A percentile compares a stretch with the other conserved stretches of the same genome.
phyloP scores from a whole-genome alignment of 495 filamentous ascomycete genomes.

The Aspergillus biplanus region DNA sequence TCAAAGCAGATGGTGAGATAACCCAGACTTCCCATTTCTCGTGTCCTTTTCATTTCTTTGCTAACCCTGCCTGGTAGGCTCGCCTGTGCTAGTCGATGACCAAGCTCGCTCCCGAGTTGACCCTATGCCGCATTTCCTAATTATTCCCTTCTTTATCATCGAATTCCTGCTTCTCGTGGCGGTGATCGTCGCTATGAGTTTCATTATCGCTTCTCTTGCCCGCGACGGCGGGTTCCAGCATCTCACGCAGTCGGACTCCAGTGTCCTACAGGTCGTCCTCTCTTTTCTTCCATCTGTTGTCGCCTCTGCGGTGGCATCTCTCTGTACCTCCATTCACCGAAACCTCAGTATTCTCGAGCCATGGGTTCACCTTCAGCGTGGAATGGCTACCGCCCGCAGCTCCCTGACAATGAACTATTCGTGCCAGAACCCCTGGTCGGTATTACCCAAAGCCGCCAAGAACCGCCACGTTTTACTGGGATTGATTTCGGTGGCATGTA shows the following conservation, averaged over 20 bases:
- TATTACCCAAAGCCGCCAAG: slow-evolving; percentile 38
- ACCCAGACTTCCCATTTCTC: neutral
- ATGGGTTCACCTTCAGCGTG: slow-evolving; percentile 49
- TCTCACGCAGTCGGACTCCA: slow-evolving; percentile 42
- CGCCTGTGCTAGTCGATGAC: slow-evolving; percentile 32
- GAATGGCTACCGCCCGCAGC: slow-evolving; percentile 32
- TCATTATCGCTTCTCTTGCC: slow-evolving; percentile 37
- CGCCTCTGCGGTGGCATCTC: slow-evolving; percentile 39
- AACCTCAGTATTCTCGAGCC: slow-evolving; percentile 48
- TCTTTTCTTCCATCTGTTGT: slow-evolving; percentile 45
- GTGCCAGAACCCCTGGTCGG: slow-evolving; percentile 40
- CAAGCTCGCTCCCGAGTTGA: slow-evolving; percentile 33
- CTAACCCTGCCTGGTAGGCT: slow-evolving; percentile 28
- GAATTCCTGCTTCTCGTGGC: slow-evolving; percentile 42
- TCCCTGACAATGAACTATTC: slow-evolving; percentile 46
- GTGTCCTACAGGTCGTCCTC: slow-evolving; percentile 40
- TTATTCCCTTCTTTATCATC: slow-evolving; percentile 46
- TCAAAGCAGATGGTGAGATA: slow-evolving; percentile 37
- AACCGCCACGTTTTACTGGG: slow-evolving; percentile 37
- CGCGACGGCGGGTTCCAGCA: slow-evolving; percentile 41
- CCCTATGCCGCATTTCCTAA: slow-evolving; percentile 45
- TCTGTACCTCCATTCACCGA: slow-evolving; percentile 46
- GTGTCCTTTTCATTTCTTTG: neutral
- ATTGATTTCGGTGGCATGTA: slow-evolving; percentile 40
- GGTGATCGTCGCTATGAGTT: slow-evolving; percentile 40